Evolutionary conservation across 345 rosid genomes (phyloP), one percentile per base, ranked within the genome.

Genomic region (Euphorbia pulcherrima): DNA sequence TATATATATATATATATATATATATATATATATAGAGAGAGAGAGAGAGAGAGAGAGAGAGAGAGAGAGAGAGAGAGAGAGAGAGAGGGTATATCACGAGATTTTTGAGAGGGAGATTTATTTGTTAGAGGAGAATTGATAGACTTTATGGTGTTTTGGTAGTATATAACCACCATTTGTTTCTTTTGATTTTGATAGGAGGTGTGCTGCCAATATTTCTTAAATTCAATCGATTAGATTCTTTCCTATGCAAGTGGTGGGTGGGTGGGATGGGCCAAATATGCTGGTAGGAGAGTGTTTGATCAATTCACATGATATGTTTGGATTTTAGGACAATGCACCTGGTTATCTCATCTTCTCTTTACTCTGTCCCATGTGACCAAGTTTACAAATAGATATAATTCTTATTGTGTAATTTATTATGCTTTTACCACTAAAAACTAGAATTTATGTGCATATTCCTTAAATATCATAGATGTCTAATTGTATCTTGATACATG

Each of bases 41-140:
- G 68, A 8, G n/a, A n/a, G n/a, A n/a, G n/a, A n/a, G n/a, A n/a
- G n/a, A n/a, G n/a, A n/a, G n/a, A n/a, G n/a, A n/a, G n/a, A n/a
- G n/a, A n/a, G n/a, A n/a, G n/a, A n/a, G n/a, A n/a, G n/a, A n/a
- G n/a, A n/a, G n/a, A n/a, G n/a, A n/a, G n/a, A n/a, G n/a, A 21
- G 50, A 28, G 52, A 50, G 11, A 28, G 68, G 5, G 58, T 3
- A 54, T 33, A n/a, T 79, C 83, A 82, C 83, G 81, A 67, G 86
- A 70, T 17, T 7, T 30, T n/a, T 61, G 53, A 39, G 66, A 55
- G 72, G 37, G 13, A 63, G 52, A 44, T 70, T 64, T 61, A 77
- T 69, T 67, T 28, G 20, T 65, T 68, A 16, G 68, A 41, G 17
- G 40, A 29, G 21, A 50, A 33, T 33, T 33, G 37, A 67, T 56